Evolutionary conservation across 2,329 filamentous ascomycete genomes (phyloP), one percentile per base, ranked within the genome.

Genomic region (Rhinocladiella similis): DNA sequence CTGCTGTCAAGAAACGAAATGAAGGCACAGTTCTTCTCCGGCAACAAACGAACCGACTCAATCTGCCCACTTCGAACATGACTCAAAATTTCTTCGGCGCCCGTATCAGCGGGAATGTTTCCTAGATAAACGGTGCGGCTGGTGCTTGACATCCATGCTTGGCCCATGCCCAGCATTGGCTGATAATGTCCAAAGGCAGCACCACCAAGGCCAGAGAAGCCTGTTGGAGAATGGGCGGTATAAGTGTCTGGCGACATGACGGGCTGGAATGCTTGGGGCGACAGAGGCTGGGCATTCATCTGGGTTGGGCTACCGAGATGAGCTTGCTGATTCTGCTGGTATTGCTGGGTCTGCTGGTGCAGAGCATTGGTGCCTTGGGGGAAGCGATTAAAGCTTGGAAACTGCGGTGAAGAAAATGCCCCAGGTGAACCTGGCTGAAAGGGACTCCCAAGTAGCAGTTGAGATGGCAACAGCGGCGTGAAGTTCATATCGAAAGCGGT

Each of bases 11-110:
- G 81, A 80, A 99, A 99, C 6, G 94, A 99, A 72, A 99, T 97
- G 81, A 99, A 99, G 56, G 94, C 94, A 71, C 94, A 99, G 82
- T 97, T 99, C 90, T 97, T 99, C 77, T 99, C 94, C 20, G 93
- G 91, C 53, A 99, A 81, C 63, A 99, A 83, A 66, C 94, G 89
- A 51, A 99, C 94, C n/a, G 94, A 97, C 79, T 99, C 94, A 68
- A 99, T 97, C 72, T 97, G 94, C 20, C 94, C 94, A 74, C 94
- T 97, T 63, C 94, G 86, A 58, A 99, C 94, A 69, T 99, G 94
- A 63, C 92, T 89, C 54, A 99, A 80, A 63, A 99, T 96, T 77
- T 99, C 94, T 77, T 99, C 94, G 7, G 94, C 93, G 48, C 90
- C 87, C 6, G 94, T 99, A 77, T 99, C 94, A 22, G 92, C 90